Evolutionary conservation across 1,139 yeast species (phyloP).

Genomic region (Geotrichum aggregatum): DNA sequence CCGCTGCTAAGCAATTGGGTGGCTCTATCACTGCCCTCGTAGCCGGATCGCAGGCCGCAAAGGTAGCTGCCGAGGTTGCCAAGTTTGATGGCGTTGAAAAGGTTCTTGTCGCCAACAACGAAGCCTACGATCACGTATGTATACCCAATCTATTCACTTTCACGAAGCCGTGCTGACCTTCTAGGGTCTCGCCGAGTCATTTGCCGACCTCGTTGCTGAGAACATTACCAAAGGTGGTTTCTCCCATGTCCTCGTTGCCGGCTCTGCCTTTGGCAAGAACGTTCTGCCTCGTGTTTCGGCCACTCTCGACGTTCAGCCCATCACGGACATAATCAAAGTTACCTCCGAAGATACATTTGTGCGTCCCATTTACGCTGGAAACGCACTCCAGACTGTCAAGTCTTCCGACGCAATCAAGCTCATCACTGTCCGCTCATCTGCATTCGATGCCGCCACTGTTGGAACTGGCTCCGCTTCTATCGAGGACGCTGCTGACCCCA

Average conservation of each 20-base stretch:
- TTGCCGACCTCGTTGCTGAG: conserved; percentile 42
- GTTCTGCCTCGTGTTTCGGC: conserved; percentile 86
- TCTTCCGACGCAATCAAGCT: conserved; percentile 62
- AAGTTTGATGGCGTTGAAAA: conserved; percentile 40
- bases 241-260: conserved; percentile 75
- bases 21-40: conserved; percentile 42
- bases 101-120: conserved; percentile 39
- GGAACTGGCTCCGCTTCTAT: conserved; percentile 38
- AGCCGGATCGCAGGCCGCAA: conserved; percentile 39
- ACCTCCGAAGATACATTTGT: conserved; percentile 67
- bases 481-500: conserved; percentile 48
- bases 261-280: conserved; percentile 83
- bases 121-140: conserved; percentile 37
- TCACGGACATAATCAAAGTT: conserved; percentile 73
- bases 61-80: conserved; percentile 37
- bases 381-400: conserved; percentile 80
- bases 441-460: conserved; percentile 55
- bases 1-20: conserved; percentile 42
- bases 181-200: conserved; percentile 38
- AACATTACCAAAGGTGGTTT: conserved; percentile 42
- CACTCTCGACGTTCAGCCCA: conserved; percentile 77
- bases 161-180: not conserved
- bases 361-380: conserved; percentile 95
- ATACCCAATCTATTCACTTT: not conserved
- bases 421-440: conserved; percentile 77